These are phyloP conservation scores for Podaxis mareebaensis DNA, from an alignment of 768 basidiomycete species.

Conservation along the genomic window DNA sequence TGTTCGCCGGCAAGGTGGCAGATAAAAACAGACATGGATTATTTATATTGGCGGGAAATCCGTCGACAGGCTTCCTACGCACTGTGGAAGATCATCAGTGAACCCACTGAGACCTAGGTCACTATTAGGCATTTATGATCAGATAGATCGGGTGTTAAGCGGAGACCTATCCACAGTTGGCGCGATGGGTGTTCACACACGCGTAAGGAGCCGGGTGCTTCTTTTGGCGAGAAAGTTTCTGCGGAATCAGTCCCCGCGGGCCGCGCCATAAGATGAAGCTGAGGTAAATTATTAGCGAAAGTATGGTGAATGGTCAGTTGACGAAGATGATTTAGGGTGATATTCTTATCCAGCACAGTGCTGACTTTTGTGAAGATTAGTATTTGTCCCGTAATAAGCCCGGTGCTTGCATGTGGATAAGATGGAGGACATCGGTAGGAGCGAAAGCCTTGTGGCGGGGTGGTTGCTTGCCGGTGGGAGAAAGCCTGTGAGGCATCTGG, in stretches of 20 bases:
- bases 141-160: constrained; percentile 9
- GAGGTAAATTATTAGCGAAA: neutral
- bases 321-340: neutral
- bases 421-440: neutral
- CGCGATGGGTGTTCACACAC: neutral
- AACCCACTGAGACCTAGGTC: neutral
- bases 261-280: neutral
- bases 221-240: neutral
- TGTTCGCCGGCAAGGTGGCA: constrained; percentile 4
- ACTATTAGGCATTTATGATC: neutral
- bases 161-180: neutral
- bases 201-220: neutral
- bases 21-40: neutral
- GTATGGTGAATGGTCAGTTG: constrained; percentile 9
- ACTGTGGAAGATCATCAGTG: neutral
- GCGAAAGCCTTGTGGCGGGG: neutral
- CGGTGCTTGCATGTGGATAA: constrained; percentile 10
- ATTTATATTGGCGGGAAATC: neutral
- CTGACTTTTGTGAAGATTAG: neutral
- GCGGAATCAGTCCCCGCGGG: neutral
- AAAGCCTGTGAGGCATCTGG: too few relatives aligned
- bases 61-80: neutral
- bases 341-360: neutral
- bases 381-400: constrained; percentile 3
- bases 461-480: neutral